phyloP scores from a whole-genome alignment of 306 rosid genomes.

The Medicago truncatula region DNA sequence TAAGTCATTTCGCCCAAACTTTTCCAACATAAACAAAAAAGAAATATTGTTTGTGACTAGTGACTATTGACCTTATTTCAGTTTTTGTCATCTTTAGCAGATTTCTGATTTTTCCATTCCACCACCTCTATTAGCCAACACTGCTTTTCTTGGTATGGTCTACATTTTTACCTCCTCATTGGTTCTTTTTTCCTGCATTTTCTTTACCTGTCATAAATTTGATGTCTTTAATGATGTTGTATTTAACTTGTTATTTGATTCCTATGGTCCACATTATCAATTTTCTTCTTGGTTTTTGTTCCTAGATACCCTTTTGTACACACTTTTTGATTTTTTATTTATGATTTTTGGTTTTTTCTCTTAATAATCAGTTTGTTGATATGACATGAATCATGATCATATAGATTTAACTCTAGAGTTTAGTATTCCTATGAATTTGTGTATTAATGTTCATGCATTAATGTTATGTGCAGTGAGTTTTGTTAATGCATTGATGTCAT shows the following conservation, averaged over 20 bases:
- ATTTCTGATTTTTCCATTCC: conserved; percentile 39
- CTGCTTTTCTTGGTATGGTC: conserved; percentile 30
- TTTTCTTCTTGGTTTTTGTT: conserved; percentile 41
- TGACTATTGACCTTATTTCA: conserved; percentile 32
- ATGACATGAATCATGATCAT: conserved; percentile 37
- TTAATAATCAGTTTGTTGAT: conserved; percentile 44
- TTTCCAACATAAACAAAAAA: no score
- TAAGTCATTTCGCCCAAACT: no score
- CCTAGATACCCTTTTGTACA: conserved; percentile 10
- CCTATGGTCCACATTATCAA: conserved; percentile 47
- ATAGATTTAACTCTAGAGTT: conserved; percentile 5
- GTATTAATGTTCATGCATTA: conserved; percentile 5
- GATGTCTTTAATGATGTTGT: conserved; percentile 27
- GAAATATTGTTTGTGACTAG: neutral
- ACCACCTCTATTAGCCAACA: conserved; percentile 25
- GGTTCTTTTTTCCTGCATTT: conserved; percentile 28
- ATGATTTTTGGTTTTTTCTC: conserved; percentile 9
- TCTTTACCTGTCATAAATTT: neutral
- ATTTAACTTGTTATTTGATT: conserved; percentile 21
- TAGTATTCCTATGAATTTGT: conserved; percentile 30
- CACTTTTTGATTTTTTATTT: neutral
- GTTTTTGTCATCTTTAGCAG: conserved; percentile 34
- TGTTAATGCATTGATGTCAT: conserved; percentile 20
- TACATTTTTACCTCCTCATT: neutral
- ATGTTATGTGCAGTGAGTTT: conserved; percentile 12